A percentile compares a stretch with the other conserved stretches of the same genome.
Evolutionary conservation across 345 rosid genomes (phyloP).

Genomic region (Clausena lansium): DNA sequence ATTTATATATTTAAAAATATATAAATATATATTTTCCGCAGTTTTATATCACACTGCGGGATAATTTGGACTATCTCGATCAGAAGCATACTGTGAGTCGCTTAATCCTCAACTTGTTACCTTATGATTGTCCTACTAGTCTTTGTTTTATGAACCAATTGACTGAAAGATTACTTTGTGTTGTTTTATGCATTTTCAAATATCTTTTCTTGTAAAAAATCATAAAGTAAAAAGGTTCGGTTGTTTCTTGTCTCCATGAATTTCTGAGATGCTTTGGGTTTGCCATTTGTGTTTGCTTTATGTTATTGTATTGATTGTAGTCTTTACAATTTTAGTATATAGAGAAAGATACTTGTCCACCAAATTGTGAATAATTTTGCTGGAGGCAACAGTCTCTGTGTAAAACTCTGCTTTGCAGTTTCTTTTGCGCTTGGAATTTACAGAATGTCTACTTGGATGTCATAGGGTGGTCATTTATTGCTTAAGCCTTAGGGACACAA

Average conservation of each 20-base stretch:
- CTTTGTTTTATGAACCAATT: neutral
- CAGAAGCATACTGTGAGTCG: slow-evolving; percentile 88
- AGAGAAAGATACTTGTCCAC: neutral
- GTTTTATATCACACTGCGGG: slow-evolving; percentile 88
- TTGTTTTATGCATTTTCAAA: neutral
- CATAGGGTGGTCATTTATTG: neutral
- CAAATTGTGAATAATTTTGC: neutral
- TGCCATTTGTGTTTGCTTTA: neutral
- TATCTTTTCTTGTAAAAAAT: neutral
- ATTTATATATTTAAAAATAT: too few relatives aligned
- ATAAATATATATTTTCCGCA: too few relatives aligned
- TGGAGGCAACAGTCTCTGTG: neutral
- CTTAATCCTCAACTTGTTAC: neutral
- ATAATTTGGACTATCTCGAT: slow-evolving; percentile 91
- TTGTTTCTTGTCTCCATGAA: neutral
- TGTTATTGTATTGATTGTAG: neutral
- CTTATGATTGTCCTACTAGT: neutral
- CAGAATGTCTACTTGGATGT: neutral
- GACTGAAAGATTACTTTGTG: neutral
- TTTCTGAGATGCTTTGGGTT: neutral
- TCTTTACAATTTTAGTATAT: neutral
- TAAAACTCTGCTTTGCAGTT: neutral
- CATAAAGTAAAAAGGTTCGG: neutral
- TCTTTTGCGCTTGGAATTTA: neutral
- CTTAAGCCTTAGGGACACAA: neutral